These are phyloP conservation scores for Linnemannia schmuckeri DNA, from an alignment of 192 early-diverging fungal genomes.

Conservation along the genomic window DNA sequence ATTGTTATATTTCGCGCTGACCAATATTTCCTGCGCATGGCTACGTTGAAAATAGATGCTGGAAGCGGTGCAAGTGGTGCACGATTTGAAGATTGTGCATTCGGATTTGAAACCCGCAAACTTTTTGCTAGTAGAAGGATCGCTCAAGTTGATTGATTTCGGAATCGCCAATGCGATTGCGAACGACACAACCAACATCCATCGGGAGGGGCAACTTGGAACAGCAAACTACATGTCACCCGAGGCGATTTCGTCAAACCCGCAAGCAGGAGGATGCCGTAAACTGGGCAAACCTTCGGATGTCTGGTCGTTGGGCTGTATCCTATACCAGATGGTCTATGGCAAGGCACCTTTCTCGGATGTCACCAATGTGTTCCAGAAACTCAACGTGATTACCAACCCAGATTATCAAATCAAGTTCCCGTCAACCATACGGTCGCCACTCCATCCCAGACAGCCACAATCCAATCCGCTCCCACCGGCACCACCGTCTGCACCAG, in stretches of 20 bases:
- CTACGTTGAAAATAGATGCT: slow-evolving; percentile 77
- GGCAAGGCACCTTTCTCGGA: slow-evolving; percentile 86
- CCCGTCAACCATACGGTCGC: slow-evolving; percentile 44
- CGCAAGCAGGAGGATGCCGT: slow-evolving; percentile 20
- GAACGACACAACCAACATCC: slow-evolving; percentile 95
- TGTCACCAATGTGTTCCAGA: slow-evolving; percentile 71
- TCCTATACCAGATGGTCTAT: slow-evolving; percentile 93
- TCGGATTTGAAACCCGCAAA: slow-evolving; percentile 97
- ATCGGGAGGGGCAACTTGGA: slow-evolving; percentile 87
- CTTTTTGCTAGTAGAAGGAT: slow-evolving; percentile 88
- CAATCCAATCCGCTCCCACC: neutral
- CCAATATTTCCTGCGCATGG: neutral
- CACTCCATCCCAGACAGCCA: slow-evolving; percentile 5
- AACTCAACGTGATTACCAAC: slow-evolving; percentile 81
- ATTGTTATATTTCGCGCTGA: neutral
- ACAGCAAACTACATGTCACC: slow-evolving; percentile 98
- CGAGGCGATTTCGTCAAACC: slow-evolving; percentile 78
- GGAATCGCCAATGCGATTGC: slow-evolving; percentile 96
- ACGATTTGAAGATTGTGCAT: slow-evolving; percentile 91
- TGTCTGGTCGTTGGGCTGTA: slow-evolving; percentile 94
- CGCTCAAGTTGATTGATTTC: slow-evolving; percentile 96
- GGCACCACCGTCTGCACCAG: neutral
- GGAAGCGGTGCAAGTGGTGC: slow-evolving; percentile 88
- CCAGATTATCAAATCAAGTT: slow-evolving; percentile 76
- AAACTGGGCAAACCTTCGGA: slow-evolving; percentile 86